phyloP scores from a whole-genome alignment of 805 yeast genomes.

The Candida alai region DNA sequence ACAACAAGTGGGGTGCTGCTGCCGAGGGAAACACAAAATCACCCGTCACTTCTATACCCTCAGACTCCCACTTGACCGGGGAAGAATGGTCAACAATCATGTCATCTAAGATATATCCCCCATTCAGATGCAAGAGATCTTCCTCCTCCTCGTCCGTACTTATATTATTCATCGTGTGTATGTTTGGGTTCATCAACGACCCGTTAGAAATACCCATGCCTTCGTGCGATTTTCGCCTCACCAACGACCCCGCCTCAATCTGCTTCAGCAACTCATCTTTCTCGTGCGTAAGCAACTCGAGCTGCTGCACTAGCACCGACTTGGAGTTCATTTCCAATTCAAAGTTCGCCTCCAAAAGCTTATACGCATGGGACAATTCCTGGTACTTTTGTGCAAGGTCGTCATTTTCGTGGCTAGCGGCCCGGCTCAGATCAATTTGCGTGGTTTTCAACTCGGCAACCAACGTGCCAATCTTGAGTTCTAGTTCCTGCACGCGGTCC shows the following conservation, averaged over 20 bases:
- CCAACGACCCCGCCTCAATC: not conserved
- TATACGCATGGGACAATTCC: constrained; percentile 30
- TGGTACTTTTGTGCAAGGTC: constrained; percentile 25
- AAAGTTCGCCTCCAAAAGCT: constrained; percentile 44
- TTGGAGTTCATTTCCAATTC: constrained; percentile 53
- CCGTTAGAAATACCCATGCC: too few relatives aligned
- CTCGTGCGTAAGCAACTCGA: constrained; percentile 45
- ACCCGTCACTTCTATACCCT: too few relatives aligned
- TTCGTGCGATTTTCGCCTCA: too few relatives aligned
- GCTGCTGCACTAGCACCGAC: constrained; percentile 49
- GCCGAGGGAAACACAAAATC: too few relatives aligned
- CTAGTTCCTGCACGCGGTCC: constrained; percentile 30
- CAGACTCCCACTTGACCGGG: constrained; percentile 14
- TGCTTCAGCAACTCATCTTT: constrained; percentile 11
- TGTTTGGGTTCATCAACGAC: too few relatives aligned
- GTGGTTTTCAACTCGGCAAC: constrained; percentile 1
- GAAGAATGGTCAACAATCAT: constrained; percentile 18
- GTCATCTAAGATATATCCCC: too few relatives aligned
- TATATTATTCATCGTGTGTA: constrained; percentile 21
- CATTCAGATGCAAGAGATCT: too few relatives aligned
- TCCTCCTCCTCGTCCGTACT: constrained; percentile 16
- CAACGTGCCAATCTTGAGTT: constrained; percentile 18
- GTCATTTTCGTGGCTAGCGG: constrained; percentile 8
- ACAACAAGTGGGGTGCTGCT: too few relatives aligned
- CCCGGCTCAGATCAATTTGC: not conserved